phyloP scores from a whole-genome alignment of 1,284 basidiomycete genomes.

The Hymenochaete sp. region DNA sequence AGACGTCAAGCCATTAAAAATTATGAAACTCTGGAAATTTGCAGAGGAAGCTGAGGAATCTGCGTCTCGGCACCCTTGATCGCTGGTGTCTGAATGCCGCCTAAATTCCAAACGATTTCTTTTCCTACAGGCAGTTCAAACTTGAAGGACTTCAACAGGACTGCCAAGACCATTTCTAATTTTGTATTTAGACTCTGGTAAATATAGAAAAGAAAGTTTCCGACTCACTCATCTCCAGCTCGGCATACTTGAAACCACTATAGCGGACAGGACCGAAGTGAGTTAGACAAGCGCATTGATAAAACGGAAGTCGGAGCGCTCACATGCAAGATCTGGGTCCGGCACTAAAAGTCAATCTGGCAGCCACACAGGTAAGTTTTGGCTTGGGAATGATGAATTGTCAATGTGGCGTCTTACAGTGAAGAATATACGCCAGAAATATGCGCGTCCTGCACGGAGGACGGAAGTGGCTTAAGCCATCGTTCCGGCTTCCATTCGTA shows the following conservation, averaged over 20 bases:
- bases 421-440: constrained; percentile 23
- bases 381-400: background rate
- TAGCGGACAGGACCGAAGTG: background rate
- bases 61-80: constrained; percentile 12
- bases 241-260: constrained; percentile 30
- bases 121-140: constrained; percentile 20
- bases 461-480: constrained; percentile 27
- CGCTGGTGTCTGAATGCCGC: constrained; percentile 18
- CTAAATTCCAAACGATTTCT: constrained; percentile 20
- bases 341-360: constrained; percentile 30
- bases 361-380: background rate
- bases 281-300: background rate
- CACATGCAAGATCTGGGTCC: constrained; percentile 29
- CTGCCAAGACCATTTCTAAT: constrained; percentile 19
- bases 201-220: background rate
- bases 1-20: too few species aligned
- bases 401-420: constrained; percentile 17
- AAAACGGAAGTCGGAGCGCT: constrained; percentile 5
- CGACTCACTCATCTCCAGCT: constrained; percentile 30
- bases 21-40: constrained; percentile 11
- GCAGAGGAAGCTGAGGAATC: constrained; percentile 14
- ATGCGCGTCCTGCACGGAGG: constrained; percentile 20
- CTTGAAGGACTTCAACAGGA: constrained; percentile 17
- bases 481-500: constrained; percentile 31
- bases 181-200: too few species aligned